Evolutionary conservation across 257 asterid genomes (phyloP), one percentile per base, ranked within the genome.

Genomic region (Primulina huaijiensis): DNA sequence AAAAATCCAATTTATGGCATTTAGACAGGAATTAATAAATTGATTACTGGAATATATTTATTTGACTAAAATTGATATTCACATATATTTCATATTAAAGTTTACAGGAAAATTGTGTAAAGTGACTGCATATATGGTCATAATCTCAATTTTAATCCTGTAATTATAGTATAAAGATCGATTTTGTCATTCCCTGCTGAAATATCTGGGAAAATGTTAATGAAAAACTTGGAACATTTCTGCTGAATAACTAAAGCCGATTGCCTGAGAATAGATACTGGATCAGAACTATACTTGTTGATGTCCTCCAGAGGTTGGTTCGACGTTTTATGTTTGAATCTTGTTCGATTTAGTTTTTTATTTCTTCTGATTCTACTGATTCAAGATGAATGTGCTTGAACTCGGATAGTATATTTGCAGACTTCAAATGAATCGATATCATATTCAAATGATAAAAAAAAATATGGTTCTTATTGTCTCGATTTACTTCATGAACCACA

Each of bases 401-500:
- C 58, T 43, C 8, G 59, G 35, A 38, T 21, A 1, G 6, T 6
- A 37, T 43, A 50, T 33, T 4, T 68, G n/a, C 33, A 35, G 53
- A 43, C 43, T 37, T 64, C 34, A 50, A 12, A 16, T 34, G 11
- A 53, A 19, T 30, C 5, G 27, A 34, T 60, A 29, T 50, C 21
- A 27, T 27, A 50, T 25, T 19, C 62, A 72, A 62, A 64, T 64
- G 70, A 46, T 46, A 27, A 50, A 27, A 50, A 50, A 60, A 65
- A 19, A 57, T 73, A 64, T 78, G 27, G 56, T 64, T 46, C 76
- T 78, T 74, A 57, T 40, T 25, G 43, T 72, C 78, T 46, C 64
- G 67, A 60, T 74, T 38, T 64, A 23, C 65, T 62, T 9, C 12
- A 61, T 63, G 70, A 43, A 62, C 56, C 72, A 33, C 95, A 93